Conservation (phyloP, 2,329 filamentous ascomycete species). For the Stachybotrys chartarum region DNA sequence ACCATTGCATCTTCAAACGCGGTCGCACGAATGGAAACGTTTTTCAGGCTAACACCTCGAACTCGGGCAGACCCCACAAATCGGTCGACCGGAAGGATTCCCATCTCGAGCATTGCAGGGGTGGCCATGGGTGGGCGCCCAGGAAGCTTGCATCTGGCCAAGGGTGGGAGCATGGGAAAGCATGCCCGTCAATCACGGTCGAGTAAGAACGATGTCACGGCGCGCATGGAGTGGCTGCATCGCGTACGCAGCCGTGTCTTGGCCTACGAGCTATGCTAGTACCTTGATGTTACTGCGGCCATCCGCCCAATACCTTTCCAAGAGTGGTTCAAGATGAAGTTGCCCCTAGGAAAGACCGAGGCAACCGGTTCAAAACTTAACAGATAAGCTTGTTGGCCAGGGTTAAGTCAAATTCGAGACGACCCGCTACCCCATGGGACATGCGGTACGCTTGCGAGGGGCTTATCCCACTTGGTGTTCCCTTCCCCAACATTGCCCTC, state of each 20-base stretch:
- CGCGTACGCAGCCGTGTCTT: too few relatives aligned
- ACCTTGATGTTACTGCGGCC: too few relatives aligned
- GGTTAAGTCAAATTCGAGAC: neutral
- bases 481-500: neutral
- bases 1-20: neutral
- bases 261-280: too few relatives aligned
- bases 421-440: neutral
- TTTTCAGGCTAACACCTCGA: neutral
- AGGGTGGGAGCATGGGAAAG: too few relatives aligned
- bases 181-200: too few relatives aligned
- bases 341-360: too few relatives aligned
- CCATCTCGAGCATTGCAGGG: neutral
- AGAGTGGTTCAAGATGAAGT: too few relatives aligned
- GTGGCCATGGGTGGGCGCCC: neutral
- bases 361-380: neutral
- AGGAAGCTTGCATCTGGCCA: too few relatives aligned
- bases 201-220: too few relatives aligned
- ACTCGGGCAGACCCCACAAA: neutral
- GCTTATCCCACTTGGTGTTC: neutral
- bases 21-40: neutral
- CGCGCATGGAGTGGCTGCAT: too few relatives aligned
- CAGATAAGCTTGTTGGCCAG: neutral
- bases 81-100: neutral
- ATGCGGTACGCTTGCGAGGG: too few relatives aligned
- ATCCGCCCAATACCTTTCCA: too few relatives aligned